Percentiles rank a stretch among this genome's conserved stretches.
phyloP scores from a whole-genome alignment of 495 filamentous ascomycete species.

The Trichoderma reesei region DNA sequence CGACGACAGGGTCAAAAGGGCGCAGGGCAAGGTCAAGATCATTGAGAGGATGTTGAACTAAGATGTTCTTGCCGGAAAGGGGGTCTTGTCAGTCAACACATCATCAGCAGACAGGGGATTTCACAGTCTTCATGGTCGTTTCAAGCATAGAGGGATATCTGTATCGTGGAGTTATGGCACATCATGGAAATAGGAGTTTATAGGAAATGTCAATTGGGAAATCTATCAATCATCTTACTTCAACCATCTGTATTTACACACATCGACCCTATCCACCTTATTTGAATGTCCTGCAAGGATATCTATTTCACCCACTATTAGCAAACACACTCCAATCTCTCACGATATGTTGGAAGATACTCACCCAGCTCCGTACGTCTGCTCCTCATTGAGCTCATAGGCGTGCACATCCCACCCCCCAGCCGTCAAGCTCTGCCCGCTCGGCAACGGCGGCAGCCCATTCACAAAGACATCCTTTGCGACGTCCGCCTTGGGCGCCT shows the following conservation, averaged over 20 bases:
- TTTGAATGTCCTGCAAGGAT: conserved; percentile 40
- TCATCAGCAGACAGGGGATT: neutral
- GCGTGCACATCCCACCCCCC: conserved; percentile 43
- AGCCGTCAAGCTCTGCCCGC: conserved; percentile 41
- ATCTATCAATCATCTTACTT: conserved; percentile 8
- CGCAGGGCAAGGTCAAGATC: conserved; percentile 68
- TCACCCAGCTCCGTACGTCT: conserved; percentile 48
- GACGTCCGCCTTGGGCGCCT: conserved; percentile 46
- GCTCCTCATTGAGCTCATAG: conserved; percentile 46
- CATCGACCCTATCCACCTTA: conserved; percentile 19
- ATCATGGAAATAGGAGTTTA: neutral
- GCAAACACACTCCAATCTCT: too few relatives aligned
- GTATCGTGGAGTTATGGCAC: conserved; percentile 1
- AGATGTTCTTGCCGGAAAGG: neutral
- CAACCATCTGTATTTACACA: conserved; percentile 18
- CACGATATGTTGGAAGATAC: conserved; percentile 24
- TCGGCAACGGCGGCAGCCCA: conserved; percentile 76
- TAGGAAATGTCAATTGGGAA: neutral
- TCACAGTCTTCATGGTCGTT: neutral
- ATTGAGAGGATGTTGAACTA: conserved; percentile 57
- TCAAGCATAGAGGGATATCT: neutral
- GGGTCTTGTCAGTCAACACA: neutral
- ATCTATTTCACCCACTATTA: conserved; percentile 20
- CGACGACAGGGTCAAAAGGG: conserved; percentile 73
- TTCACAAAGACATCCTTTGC: conserved; percentile 57